Evolutionary conservation across 2,329 filamentous ascomycete genomes (phyloP).

Genomic region (Penicillium sp.): DNA sequence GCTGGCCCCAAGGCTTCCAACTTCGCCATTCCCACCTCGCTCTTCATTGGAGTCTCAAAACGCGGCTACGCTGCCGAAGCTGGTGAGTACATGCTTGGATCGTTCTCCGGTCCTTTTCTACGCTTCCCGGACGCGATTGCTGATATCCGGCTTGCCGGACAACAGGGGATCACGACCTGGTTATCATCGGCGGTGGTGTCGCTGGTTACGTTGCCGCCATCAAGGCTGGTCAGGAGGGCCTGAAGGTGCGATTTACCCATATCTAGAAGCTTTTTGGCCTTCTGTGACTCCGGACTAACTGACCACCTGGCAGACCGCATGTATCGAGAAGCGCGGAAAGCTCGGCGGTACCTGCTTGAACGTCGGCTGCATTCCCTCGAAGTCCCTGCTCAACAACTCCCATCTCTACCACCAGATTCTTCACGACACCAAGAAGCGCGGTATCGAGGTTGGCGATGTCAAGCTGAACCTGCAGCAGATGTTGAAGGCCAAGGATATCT

Average conservation of each 20-base stretch:
- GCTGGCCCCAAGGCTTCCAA: constrained; percentile 36
- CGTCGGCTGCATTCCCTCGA: constrained; percentile 98
- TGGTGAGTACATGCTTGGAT: constrained; percentile 27
- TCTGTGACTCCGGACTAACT: constrained; percentile 12
- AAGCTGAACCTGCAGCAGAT: constrained; percentile 92
- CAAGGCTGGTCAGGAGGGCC: constrained; percentile 94
- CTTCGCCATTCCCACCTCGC: constrained; percentile 36
- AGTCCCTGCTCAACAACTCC: constrained; percentile 99
- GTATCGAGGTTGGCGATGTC: constrained; percentile 95
- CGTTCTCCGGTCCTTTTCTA: neutral
- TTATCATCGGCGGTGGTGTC: constrained; percentile 97
- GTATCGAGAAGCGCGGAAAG: constrained; percentile 95
- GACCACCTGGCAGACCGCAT: constrained; percentile 66
- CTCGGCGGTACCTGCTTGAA: constrained; percentile 98
- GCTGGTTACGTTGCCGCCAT: constrained; percentile 98
- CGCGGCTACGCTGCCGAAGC: constrained; percentile 58
- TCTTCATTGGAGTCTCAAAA: constrained; percentile 53
- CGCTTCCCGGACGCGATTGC: constrained; percentile 22
- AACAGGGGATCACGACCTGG: constrained; percentile 87
- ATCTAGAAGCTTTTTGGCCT: neutral
- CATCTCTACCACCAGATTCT: constrained; percentile 96
- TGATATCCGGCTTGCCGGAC: constrained; percentile 17
- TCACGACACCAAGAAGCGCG: constrained; percentile 94
- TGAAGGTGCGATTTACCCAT: constrained; percentile 65
- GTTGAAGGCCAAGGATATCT: constrained; percentile 98